A percentile compares a stretch with the other conserved stretches of the same genome.
Conservation (phyloP, 176 grass and related monocot genomes). For the Pontederia crassipes region DNA sequence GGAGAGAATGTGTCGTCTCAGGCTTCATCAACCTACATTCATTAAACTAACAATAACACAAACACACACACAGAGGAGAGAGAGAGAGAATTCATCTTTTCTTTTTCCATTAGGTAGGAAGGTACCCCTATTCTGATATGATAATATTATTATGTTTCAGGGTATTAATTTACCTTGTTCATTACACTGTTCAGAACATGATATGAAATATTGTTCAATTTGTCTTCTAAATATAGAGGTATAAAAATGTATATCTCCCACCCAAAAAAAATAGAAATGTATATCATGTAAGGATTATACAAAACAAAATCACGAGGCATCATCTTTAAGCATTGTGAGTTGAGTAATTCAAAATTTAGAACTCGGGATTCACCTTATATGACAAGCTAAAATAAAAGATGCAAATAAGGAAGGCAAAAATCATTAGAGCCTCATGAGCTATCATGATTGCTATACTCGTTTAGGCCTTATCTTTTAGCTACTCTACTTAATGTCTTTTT, state of each 20-base stretch:
- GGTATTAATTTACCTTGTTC: too few species aligned
- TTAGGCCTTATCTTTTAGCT: background rate
- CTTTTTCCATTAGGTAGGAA: background rate
- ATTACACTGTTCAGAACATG: too few species aligned
- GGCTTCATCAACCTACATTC: background rate
- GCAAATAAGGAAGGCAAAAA: background rate
- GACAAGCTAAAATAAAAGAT: background rate
- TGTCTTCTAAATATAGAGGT: background rate
- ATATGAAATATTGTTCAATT: background rate
- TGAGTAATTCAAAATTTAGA: background rate
- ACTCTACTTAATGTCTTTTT: too few species aligned
- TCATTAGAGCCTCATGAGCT: background rate
- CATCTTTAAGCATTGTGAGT: background rate
- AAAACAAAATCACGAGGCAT: background rate
- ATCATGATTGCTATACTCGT: background rate
- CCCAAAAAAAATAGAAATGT: background rate
- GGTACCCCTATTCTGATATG: too few species aligned
- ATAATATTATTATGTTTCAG: too few species aligned
- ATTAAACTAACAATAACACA: background rate
- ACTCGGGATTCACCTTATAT: background rate
- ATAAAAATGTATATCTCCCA: too few species aligned
- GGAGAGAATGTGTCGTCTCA: slow-evolving; percentile 3
- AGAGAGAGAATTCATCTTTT: background rate
- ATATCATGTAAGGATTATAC: background rate
- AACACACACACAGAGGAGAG: background rate